Base-by-base conservation (phyloP, 805 yeast genomes). In the Ogataea glucozyma region DNA sequence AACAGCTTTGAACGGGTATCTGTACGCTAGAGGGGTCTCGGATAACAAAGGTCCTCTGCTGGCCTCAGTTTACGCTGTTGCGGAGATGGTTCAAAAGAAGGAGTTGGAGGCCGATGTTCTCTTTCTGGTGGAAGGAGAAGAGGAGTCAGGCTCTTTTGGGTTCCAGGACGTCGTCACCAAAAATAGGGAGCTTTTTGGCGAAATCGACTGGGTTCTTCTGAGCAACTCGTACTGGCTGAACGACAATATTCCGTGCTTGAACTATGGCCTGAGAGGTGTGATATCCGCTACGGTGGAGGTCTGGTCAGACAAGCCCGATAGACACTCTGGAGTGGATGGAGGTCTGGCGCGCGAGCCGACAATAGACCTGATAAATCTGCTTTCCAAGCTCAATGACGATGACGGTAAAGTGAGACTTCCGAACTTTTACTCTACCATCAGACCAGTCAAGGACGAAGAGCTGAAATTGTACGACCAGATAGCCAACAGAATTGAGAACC, bases 271-370 rank as follows among this genome's bases (percentile, higher is more conserved):
- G 44, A 74, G 99, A 59, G 99, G 99, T 38, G 91, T 90, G 2
- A 72, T 93, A 18, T 85, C 89, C 64, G 84, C 88, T 1, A 71
- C 81, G n/a, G 76, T 93, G 2, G 79, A 78, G 26, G 72, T 93
- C 9, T 69, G 71, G 44, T 79, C 89, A 39, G 90, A 83, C 50
- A 74, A 74, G 46, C 95, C 95, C 1, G 97, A 93, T 62, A 70
- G 95, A 45, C 99, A 93, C 60, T 88, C 97, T 0, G 99, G 99
- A 48, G 93, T 93, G 8, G 95, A 89, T 65, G 99, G 99, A 39
- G 98, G 98, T 46, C 82, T 85, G 7, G 77, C 79, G 47, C 74
- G 85, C 44, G 99, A 91, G 55, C 97, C 99, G 2, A 82, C 95
- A 0, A 78, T 87, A 67, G 98, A 91, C 58, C 64, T 91, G 62